Evolutionary conservation across 176 grass and related monocot species (phyloP).

Genomic region (Carex myosuroides): DNA sequence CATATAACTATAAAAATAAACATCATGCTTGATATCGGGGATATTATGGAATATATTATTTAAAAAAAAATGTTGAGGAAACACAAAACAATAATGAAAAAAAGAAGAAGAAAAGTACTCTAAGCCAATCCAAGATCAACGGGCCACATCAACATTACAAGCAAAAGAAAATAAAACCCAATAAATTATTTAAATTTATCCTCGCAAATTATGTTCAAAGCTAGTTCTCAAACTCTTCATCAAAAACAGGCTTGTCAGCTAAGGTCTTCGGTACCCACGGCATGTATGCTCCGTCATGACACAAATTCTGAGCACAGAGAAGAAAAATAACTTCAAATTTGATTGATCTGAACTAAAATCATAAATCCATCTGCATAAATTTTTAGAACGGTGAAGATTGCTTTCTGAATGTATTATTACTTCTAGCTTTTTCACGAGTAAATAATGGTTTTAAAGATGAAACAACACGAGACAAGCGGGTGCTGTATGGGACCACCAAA

Average conservation of each 20-base stretch:
- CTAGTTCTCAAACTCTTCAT: slow-evolving; percentile 25
- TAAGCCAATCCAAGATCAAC: neutral
- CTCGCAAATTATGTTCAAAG: slow-evolving; percentile 3
- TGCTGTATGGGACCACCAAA: neutral
- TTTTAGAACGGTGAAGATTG: neutral
- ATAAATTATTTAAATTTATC: neutral
- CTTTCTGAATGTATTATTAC: neutral
- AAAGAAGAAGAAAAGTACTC: neutral
- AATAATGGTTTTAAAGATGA: neutral
- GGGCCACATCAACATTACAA: neutral
- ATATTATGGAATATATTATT: neutral
- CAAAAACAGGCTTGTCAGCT: slow-evolving; percentile 35
- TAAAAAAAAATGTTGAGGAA: neutral
- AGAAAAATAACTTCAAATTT: neutral
- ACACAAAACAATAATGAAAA: neutral
- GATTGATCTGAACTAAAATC: neutral
- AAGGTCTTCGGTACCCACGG: slow-evolving; percentile 49
- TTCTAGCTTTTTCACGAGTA: neutral
- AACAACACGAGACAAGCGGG: neutral
- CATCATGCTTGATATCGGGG: too few relatives aligned
- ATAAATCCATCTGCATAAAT: neutral
- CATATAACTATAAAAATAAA: too few relatives aligned
- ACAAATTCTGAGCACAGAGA: slow-evolving; percentile 45
- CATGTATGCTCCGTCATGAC: slow-evolving; percentile 65
- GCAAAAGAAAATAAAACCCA: neutral